Base-by-base conservation (phyloP, 768 basidiomycete species). In the Rhizopogon sp. region DNA sequence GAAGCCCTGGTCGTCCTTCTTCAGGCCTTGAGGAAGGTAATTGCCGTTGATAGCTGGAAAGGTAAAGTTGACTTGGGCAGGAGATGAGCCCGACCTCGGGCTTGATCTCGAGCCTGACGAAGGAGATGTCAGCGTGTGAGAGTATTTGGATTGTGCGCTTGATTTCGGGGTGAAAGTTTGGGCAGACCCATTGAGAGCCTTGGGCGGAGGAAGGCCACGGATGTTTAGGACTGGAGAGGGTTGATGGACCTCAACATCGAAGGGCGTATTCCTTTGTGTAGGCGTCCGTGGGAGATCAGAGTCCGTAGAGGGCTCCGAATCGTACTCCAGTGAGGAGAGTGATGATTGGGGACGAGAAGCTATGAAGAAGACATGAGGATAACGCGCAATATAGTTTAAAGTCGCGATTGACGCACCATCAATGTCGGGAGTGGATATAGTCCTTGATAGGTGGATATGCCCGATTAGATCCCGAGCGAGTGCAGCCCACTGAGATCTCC, bases 1-100 rank as follows among this genome's bases (percentile, higher is more conserved):
- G 62, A 82, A 79, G 1, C 77, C 81, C 42, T 78, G 73, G 22
- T 79, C 80, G 53, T 82, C 81, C 60, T 79, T 82, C 67, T 76
- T 75, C 46, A 80, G 68, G 59, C 72, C 74, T 3, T 70, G 65
- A n/a, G 74, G 70, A 2, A 60, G 55, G 31, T 63, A 55, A 47
- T 67, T 60, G 20, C 70, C 64, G 47, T 73, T 73, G 45, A 79
- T 70, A 0, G 79, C 76, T 3, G 83, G 77, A 68, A 83, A 78
- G 46, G 77, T 71, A 62, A 82, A 78, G 52, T 75, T 67, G 49
- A 43, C 20, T 14, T 46, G 41, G 14, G 46, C 29, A 11, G 58
- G 58, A 50, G 58, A 58, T 14, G 47, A 49, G 14, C 33, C 7
- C 13, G 14, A 35, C 4, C 35, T 11, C 11, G 10, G 11, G 52